These are phyloP conservation scores for Populus euphratica DNA, from an alignment of 345 rosid genomes.

Conservation along the genomic window DNA sequence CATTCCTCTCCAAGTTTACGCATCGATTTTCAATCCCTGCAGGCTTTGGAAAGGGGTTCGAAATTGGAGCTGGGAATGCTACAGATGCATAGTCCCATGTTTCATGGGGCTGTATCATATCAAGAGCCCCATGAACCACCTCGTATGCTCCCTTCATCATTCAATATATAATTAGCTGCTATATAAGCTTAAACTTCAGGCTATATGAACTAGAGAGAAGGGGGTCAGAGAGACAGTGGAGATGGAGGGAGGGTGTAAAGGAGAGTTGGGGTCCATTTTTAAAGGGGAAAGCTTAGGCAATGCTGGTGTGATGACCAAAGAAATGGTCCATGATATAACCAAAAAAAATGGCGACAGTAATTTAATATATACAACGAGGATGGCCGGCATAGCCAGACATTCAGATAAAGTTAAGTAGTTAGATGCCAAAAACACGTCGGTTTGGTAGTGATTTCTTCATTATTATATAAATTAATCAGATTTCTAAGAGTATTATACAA, in stretches of 20 bases:
- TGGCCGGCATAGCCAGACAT: conserved; percentile 63
- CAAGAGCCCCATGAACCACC: conserved; percentile 36
- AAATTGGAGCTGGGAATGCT: conserved; percentile 5
- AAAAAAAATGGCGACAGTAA: neutral
- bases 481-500: neutral
- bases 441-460: conserved; percentile 38
- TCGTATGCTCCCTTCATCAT: conserved; percentile 47
- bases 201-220: neutral
- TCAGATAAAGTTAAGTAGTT: conserved; percentile 28
- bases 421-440: conserved; percentile 41
- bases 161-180: neutral
- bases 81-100: conserved; percentile 23
- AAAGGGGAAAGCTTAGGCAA: conserved; percentile 14
- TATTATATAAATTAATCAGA: neutral
- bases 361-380: conserved; percentile 12
- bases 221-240: neutral
- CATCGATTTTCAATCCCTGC: conserved; percentile 11
- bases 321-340: conserved; percentile 20
- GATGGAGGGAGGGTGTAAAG: conserved; percentile 27
- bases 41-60: conserved; percentile 18
- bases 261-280: conserved; percentile 21
- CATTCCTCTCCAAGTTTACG: conserved; percentile 41
- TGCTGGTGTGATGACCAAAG: conserved; percentile 22
- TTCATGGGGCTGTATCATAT: conserved; percentile 41
- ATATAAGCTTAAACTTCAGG: neutral